Base-by-base conservation (phyloP, 2,329 filamentous ascomycete species). In the Teratosphaeria gauchensis region DNA sequence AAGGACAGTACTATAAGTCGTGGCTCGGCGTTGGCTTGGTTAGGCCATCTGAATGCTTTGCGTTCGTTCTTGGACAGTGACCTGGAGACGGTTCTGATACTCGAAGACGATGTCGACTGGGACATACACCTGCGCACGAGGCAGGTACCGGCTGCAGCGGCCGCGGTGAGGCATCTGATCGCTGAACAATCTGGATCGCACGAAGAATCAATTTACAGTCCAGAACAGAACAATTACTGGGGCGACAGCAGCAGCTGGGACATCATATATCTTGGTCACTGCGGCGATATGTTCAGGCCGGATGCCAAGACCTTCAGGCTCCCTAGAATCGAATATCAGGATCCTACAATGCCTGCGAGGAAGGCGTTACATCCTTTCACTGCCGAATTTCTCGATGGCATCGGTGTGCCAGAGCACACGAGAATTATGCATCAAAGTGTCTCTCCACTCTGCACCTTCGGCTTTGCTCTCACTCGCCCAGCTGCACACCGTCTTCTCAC, bases 91-190 rank as follows among this genome's bases (percentile, higher is more conserved):
- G 74, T 72, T 2, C 68, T 77, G 32, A 74, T 77, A 28, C 68
- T 77, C 51, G 75, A 77, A 68, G 75, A 77, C 64, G 75, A 77
- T 59, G 74, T 77, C 32, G 75, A 77, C 60, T 77, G 73, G 72
- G 75, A 77, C 61, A 73, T 77, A 46, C 75, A 72, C 55, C 69
- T 77, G 14, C 74, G 75, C 57, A 76, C 72, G 58, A 59, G 68
- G n/a, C 75, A 77, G 60, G 68, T 76, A 12, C 75, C 75, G 4
- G 68, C 73, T 6, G 73, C 74, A 8, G 74, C 75, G 55, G 72
- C 69, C 46, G 74, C 74, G 30, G 68, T 71, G 21, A 74, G 75
- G 56, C 69, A 70, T 31, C 63, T 76, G 24, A 65, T 75, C 51
- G 69, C 70, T 24, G 56, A 57, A 2, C 48, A 58, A 32, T 58